Conservation (phyloP, 129 eudicot genomes). For the Flaveria bidentis region DNA sequence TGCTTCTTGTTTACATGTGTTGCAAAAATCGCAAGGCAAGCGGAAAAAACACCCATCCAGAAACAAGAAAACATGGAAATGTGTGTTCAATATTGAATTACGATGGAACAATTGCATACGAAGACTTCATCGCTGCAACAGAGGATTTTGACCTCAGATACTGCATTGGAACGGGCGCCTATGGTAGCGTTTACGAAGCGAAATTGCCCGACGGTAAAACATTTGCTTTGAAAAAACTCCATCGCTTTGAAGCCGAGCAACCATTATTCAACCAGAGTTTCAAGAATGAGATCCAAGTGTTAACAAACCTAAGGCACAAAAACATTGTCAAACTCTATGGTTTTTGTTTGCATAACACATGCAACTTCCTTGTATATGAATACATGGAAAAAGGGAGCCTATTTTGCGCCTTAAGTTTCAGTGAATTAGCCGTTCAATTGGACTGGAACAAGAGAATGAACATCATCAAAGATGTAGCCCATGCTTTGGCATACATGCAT, state of each 20-base stretch:
- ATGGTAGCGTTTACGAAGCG: constrained; percentile 40
- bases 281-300: constrained; percentile 32
- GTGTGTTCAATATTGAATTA: constrained; percentile 23
- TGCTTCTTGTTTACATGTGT: background rate
- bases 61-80: constrained; percentile 25
- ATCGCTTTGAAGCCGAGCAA: constrained; percentile 26
- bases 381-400: constrained; percentile 51
- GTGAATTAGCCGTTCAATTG: constrained; percentile 22
- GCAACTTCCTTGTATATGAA: constrained; percentile 42
- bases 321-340: constrained; percentile 38
- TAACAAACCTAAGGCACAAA: constrained; percentile 36
- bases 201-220: constrained; percentile 31
- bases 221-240: constrained; percentile 46
- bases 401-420: constrained; percentile 22
- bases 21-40: background rate
- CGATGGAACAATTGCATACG: constrained; percentile 38
- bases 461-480: constrained; percentile 41
- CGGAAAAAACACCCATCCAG: background rate
- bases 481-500: constrained; percentile 48
- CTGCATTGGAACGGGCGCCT: constrained; percentile 47
- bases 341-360: constrained; percentile 36
- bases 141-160: constrained; percentile 43
- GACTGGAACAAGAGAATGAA: constrained; percentile 45
- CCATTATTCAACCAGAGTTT: constrained; percentile 29
- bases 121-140: constrained; percentile 39